These are phyloP conservation scores for Orbilia brochopaga DNA, from an alignment of 2,329 filamentous ascomycete species.

Conservation along the genomic window DNA sequence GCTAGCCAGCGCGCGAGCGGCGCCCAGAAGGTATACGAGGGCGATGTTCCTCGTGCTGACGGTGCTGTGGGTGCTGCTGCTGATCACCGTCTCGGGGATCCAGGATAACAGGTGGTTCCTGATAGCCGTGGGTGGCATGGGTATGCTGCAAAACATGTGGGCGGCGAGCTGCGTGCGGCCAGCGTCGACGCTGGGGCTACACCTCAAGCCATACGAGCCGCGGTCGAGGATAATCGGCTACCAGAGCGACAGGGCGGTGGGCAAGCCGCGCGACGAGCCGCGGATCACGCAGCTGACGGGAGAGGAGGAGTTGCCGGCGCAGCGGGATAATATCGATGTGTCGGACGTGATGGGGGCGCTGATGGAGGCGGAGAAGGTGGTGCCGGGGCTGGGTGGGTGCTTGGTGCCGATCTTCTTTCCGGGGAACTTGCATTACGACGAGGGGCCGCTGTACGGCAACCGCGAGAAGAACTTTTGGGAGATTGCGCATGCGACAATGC, in stretches of 20 bases:
- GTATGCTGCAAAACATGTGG: conserved; percentile 59
- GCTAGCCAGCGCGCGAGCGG: conserved; percentile 56
- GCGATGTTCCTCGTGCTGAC: conserved; percentile 54
- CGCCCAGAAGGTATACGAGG: conserved; percentile 40
- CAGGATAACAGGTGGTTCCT: conserved; percentile 59
- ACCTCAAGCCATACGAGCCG: conserved; percentile 51
- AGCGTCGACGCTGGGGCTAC: conserved; percentile 56
- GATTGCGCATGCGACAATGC: conserved; percentile 43
- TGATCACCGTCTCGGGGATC: conserved; percentile 59
- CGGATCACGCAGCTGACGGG: conserved; percentile 3
- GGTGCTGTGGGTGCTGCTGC: conserved; percentile 58
- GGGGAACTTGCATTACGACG: conserved; percentile 49
- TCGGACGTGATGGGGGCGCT: conserved; percentile 57
- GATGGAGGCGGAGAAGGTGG: conserved; percentile 55
- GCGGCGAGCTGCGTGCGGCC: conserved; percentile 56
- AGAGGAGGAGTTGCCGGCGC: conserved; percentile 43
- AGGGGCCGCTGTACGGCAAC: conserved; percentile 37
- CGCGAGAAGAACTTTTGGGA: conserved; percentile 51
- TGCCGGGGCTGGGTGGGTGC: conserved; percentile 56
- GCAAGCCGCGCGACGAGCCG: conserved; percentile 30
- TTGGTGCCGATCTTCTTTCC: conserved; percentile 57
- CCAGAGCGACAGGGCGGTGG: conserved; percentile 34
- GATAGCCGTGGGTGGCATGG: conserved; percentile 58
- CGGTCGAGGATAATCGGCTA: conserved; percentile 47
- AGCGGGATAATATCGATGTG: conserved; percentile 54